Percentiles rank a stretch among this genome's conserved stretches.
These are phyloP conservation scores for Ambispora gerdemannii DNA, from an alignment of 192 early-diverging fungal genomes.

Conservation along the genomic window DNA sequence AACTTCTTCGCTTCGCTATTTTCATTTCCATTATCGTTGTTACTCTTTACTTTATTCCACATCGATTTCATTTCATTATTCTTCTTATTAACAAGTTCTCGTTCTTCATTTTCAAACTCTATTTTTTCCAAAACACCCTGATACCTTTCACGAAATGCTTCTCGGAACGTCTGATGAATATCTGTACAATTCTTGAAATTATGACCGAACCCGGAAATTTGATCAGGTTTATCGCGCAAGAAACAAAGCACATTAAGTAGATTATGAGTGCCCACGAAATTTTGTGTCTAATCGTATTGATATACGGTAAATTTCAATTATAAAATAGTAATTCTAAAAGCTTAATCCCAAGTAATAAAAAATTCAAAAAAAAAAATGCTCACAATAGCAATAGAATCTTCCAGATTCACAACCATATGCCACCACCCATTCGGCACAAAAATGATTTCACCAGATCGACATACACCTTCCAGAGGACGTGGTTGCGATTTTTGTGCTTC, in stretches of 20 bases:
- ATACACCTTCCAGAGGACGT: slow-evolving; percentile 58
- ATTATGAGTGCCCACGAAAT: slow-evolving; percentile 64
- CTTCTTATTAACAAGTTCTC: neutral
- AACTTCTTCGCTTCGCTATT: too few relatives aligned
- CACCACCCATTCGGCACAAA: slow-evolving; percentile 75
- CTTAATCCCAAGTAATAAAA: neutral
- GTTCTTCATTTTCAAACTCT: neutral
- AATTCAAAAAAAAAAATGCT: neutral
- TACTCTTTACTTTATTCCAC: neutral
- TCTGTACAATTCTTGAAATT: neutral
- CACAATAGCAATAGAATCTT: slow-evolving; percentile 58
- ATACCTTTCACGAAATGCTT: slow-evolving; percentile 14
- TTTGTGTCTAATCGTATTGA: slow-evolving; percentile 55
- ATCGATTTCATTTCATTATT: neutral
- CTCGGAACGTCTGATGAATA: neutral
- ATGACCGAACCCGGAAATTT: slow-evolving; percentile 46
- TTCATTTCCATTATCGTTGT: neutral
- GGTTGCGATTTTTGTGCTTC: slow-evolving; percentile 43
- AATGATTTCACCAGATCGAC: slow-evolving; percentile 63
- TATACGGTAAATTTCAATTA: neutral
- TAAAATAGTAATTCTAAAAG: neutral
- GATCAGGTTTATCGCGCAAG: slow-evolving; percentile 45
- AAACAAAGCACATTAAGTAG: slow-evolving; percentile 50
- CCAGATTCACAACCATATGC: slow-evolving; percentile 72
- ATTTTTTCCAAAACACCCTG: neutral